These are phyloP conservation scores for Hericium rajendrae DNA, from an alignment of 768 basidiomycete species.

Conservation along the genomic window DNA sequence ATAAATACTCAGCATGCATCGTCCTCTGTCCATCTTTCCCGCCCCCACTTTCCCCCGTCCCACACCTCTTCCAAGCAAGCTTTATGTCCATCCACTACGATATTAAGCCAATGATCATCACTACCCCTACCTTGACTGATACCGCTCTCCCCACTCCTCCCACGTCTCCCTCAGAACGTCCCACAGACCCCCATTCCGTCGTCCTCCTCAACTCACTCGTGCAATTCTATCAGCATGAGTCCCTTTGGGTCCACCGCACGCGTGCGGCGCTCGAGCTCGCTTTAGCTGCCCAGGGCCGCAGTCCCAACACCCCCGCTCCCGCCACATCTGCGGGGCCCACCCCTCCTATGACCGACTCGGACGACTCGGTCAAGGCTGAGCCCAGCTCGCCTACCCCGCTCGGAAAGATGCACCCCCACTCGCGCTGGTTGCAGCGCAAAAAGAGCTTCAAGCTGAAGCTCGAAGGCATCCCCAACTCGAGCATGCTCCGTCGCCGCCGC, in stretches of 20 bases:
- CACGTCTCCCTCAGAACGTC: conserved; percentile 17
- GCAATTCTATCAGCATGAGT: conserved; percentile 60
- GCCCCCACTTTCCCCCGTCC: background rate
- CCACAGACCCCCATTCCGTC: conserved; percentile 27
- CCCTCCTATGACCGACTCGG: conserved; percentile 13
- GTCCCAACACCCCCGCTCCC: conserved; percentile 10
- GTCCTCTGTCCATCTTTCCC: background rate
- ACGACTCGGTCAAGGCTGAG: conserved; percentile 23
- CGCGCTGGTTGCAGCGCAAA: conserved; percentile 52
- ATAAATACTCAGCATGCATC: background rate
- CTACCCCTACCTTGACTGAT: conserved; percentile 12
- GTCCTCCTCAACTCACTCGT: conserved; percentile 55
- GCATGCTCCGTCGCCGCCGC: conserved; percentile 22
- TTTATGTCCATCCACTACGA: background rate
- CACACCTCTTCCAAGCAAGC: background rate
- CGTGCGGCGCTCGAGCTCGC: conserved; percentile 50
- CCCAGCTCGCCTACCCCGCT: conserved; percentile 17
- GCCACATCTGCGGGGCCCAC: conserved; percentile 4
- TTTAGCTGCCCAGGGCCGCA: conserved; percentile 19
- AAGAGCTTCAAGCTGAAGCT: conserved; percentile 45
- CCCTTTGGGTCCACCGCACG: conserved; percentile 62
- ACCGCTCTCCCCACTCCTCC: conserved; percentile 22
- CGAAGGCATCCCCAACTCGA: conserved; percentile 30
- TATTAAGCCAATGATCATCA: background rate
- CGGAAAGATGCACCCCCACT: conserved; percentile 15